Conservation (phyloP, 1,139 yeast genomes). For the Debaryomyces robertsiae region DNA sequence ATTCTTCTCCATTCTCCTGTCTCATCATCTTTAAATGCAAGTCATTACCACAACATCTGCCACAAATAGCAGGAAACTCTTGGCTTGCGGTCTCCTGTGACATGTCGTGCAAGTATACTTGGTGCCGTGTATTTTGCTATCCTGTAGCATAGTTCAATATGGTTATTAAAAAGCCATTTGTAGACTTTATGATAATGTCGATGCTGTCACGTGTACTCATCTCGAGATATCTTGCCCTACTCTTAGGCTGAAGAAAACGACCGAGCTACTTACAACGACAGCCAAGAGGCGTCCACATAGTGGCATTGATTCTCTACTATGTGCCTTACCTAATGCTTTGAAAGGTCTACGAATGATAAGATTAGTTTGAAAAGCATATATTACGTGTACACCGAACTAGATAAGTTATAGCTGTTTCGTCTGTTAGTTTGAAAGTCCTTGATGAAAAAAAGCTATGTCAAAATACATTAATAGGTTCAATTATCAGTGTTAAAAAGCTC, state of each 20-base stretch:
- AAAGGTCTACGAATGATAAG: neutral
- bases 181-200: too few species aligned
- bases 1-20: constrained; percentile 73
- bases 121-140: too few species aligned
- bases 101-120: neutral
- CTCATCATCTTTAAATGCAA: constrained; percentile 70
- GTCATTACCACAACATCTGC: constrained; percentile 67
- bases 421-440: constrained; percentile 3
- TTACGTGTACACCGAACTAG: neutral
- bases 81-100: constrained; percentile 3
- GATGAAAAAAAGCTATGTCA: too few species aligned
- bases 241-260: too few species aligned
- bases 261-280: too few species aligned
- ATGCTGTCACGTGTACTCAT: too few species aligned
- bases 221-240: too few species aligned
- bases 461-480: constrained; percentile 5
- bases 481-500: constrained; percentile 75
- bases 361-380: neutral
- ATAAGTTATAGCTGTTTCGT: constrained; percentile 1
- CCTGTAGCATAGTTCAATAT: too few species aligned
- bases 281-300: too few species aligned
- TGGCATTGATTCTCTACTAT: too few species aligned
- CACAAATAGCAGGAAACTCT: constrained; percentile 68
- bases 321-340: too few species aligned
- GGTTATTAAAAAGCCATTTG: too few species aligned